phyloP scores from a whole-genome alignment of 2,329 filamentous ascomycete genomes.

The Penicillium polonicum region DNA sequence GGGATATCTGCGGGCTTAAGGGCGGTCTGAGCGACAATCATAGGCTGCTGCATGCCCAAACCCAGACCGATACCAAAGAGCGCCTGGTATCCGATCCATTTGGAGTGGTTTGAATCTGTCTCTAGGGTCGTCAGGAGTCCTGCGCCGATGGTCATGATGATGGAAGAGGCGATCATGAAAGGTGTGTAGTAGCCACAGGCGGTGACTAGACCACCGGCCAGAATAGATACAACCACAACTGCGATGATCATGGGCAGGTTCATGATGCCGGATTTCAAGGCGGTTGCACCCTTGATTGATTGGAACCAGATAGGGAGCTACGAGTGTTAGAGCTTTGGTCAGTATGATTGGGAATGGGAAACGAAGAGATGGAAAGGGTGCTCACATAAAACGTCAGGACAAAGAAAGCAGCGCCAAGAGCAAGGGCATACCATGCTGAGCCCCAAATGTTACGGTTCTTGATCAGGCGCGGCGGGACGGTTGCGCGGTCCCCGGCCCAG shows the following conservation, averaged over 20 bases:
- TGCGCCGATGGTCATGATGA: slow-evolving; percentile 36
- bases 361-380: background rate
- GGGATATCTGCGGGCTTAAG: slow-evolving; percentile 35
- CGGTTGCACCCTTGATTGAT: slow-evolving; percentile 36
- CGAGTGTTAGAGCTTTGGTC: background rate
- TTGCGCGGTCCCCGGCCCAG: slow-evolving; percentile 42
- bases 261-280: slow-evolving; percentile 41
- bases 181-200: slow-evolving; percentile 42
- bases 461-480: slow-evolving; percentile 47
- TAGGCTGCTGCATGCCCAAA: slow-evolving; percentile 37
- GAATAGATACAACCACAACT: slow-evolving; percentile 33
- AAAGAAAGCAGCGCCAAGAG: slow-evolving; percentile 46
- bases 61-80: slow-evolving; percentile 39
- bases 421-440: slow-evolving; percentile 43
- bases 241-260: slow-evolving; percentile 37
- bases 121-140: slow-evolving; percentile 39
- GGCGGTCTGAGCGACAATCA: slow-evolving; percentile 37
- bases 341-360: background rate
- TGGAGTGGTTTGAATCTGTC: slow-evolving; percentile 29
- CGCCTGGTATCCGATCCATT: slow-evolving; percentile 44
- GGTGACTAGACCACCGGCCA: slow-evolving; percentile 33
- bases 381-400: slow-evolving; percentile 47
- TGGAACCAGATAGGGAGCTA: slow-evolving; percentile 48
- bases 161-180: slow-evolving; percentile 37
- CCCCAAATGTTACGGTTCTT: slow-evolving; percentile 46